These are phyloP conservation scores for Periglandula ipomoeae DNA, from an alignment of 2,329 filamentous ascomycete species.

Conservation along the genomic window DNA sequence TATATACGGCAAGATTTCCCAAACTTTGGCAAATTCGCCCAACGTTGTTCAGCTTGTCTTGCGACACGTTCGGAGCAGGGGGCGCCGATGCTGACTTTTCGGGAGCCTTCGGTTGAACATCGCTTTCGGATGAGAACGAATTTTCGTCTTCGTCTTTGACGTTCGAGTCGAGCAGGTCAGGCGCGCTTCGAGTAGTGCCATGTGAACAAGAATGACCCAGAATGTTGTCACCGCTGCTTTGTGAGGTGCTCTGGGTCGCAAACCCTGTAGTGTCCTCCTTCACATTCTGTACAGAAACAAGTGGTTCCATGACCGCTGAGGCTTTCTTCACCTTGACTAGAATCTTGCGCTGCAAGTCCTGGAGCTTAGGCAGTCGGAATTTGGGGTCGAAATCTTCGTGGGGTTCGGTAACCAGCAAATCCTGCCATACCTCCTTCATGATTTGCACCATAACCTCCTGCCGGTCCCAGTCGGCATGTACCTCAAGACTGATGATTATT, in stretches of 20 bases:
- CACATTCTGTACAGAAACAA: not conserved
- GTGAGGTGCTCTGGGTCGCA: constrained; percentile 18
- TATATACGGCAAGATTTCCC: constrained; percentile 73
- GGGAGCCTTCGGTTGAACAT: constrained; percentile 15
- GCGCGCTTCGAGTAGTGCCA: constrained; percentile 1
- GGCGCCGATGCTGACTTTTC: constrained; percentile 3
- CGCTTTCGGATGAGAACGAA: constrained; percentile 35
- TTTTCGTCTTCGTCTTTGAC: constrained; percentile 25
- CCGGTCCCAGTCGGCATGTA: constrained; percentile 73
- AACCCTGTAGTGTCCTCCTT: constrained; percentile 3
- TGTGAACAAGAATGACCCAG: not conserved
- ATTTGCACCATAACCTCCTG: constrained; percentile 90
- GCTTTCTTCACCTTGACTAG: constrained; percentile 70
- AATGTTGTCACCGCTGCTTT: not conserved
- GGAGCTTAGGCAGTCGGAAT: constrained; percentile 57
- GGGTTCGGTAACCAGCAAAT: constrained; percentile 55
- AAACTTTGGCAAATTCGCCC: constrained; percentile 59
- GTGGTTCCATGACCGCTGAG: constrained; percentile 22
- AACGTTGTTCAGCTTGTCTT: constrained; percentile 34
- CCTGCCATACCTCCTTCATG: constrained; percentile 82
- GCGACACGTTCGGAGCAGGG: constrained; percentile 2
- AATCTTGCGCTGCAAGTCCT: constrained; percentile 69
- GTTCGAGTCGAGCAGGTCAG: constrained; percentile 20
- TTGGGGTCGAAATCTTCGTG: constrained; percentile 41
- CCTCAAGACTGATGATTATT: constrained; percentile 85